Evolutionary conservation across 495 filamentous ascomycete species (phyloP), one percentile per base, ranked within the genome.

Genomic region (Pyronema domesticum): DNA sequence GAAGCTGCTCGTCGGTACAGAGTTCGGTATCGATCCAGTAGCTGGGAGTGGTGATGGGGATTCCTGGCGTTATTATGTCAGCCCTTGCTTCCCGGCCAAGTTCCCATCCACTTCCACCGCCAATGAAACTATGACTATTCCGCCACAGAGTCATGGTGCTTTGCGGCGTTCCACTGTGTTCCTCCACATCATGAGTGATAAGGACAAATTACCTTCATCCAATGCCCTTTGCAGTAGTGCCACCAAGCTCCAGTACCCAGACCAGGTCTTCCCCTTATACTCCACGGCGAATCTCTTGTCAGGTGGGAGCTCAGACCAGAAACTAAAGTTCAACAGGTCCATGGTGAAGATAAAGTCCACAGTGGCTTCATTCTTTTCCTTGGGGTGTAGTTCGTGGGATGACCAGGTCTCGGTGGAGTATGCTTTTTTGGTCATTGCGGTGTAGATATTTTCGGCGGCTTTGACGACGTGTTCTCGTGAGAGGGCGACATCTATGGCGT

Each of bases 301-400:
- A 35, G 78, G 74, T 17, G 74, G 70, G 5, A 68, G 57, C 35
- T 81, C 80, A 19, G 85, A 89, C 89, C 89, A 98, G 68, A 98
- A 98, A 33, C 80, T 88, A 62, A 96, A 98, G 65, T 98, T 98
- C 53, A 98, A 71, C 11, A 98, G 66, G 64, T 98, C 91, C 86
- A 96, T 93, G 11, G 83, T 83, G 66, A 98, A 95, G 47, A 98
- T 87, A 63, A 96, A 95, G 57, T 86, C 79, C 9, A 94, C 78
- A 0, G 85, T 85, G 37, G 69, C 76, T 60, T 84, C 80, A 61
- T 91, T 77, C 55, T 83, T 84, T 9, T 75, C 57, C 58, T 87
- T 79, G 9, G 91, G 91, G 62, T 98, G 91, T n/a, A 96, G 70
- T 58, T 89, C 85, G 68, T 95, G 89, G 54, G 80, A 72, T 6